Conservation (phyloP, 2,329 filamentous ascomycete species). For the Colletotrichum viniferum region DNA sequence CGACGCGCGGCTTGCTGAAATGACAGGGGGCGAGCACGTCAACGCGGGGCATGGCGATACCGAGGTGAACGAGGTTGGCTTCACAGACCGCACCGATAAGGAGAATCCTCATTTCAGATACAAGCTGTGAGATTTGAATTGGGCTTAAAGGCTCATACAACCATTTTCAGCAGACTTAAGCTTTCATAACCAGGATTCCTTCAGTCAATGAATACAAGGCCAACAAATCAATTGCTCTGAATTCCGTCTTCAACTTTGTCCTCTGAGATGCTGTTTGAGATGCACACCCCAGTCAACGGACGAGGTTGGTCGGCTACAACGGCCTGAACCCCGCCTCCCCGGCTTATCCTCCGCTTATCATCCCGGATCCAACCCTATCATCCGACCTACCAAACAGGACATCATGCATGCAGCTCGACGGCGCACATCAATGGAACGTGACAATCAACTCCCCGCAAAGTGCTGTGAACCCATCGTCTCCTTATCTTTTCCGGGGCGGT, state of each 20-base stretch:
- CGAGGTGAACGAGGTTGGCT: background rate
- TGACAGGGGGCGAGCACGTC: background rate
- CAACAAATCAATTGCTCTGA: background rate
- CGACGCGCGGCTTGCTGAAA: background rate
- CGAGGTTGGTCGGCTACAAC: background rate
- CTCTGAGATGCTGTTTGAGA: background rate
- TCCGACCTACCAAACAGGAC: background rate
- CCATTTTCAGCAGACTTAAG: background rate
- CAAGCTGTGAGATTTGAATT: background rate
- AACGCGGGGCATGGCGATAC: background rate
- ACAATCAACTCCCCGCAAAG: background rate
- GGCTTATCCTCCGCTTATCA: slow-evolving; percentile 2
- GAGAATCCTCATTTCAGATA: background rate
- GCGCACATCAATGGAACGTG: background rate
- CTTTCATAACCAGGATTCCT: background rate
- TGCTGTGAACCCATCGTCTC: background rate
- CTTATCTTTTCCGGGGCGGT: slow-evolving; percentile 1
- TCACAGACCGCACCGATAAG: background rate
- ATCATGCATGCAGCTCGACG: slow-evolving; percentile 2
- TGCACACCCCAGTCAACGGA: background rate
- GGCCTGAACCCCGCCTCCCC: background rate
- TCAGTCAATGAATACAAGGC: background rate
- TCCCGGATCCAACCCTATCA: background rate
- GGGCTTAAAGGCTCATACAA: background rate
- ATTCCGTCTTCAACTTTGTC: background rate